Percentiles rank a stretch among this genome's conserved stretches.
These are phyloP conservation scores for Avicennia marina DNA, from an alignment of 257 asterid genomes.

Conservation along the genomic window DNA sequence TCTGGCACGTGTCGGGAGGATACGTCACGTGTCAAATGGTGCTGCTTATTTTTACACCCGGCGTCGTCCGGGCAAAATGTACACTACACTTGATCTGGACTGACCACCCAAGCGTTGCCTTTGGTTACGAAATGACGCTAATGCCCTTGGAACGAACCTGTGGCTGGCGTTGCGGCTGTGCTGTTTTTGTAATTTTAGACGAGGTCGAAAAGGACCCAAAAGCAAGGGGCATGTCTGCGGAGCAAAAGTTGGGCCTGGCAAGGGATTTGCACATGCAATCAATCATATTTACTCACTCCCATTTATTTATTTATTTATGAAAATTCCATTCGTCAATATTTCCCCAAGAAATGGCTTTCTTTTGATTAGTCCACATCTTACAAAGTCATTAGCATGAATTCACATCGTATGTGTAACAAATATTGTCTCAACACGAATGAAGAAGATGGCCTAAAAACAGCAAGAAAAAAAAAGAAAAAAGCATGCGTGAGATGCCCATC, in stretches of 20 bases:
- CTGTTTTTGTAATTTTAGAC: constrained; percentile 27
- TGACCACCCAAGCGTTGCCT: constrained; percentile 18
- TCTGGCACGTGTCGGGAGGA: constrained; percentile 29
- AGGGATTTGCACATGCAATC: constrained; percentile 20
- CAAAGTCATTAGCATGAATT: no score
- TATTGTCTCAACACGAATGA: no score
- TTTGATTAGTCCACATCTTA: no score
- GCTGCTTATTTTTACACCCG: constrained; percentile 18
- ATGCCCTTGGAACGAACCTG: constrained; percentile 21
- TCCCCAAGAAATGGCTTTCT: no score
- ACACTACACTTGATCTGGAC: constrained; percentile 61
- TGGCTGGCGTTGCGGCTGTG: no score
- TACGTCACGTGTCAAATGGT: constrained; percentile 27
- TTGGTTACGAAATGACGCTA: constrained; percentile 19
- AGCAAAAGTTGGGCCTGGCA: constrained; percentile 38
- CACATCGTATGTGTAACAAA: no score
- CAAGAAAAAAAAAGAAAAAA: no score
- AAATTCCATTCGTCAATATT: no score
- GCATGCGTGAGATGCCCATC: no score
- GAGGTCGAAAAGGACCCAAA: constrained; percentile 30
- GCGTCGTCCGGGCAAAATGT: constrained; percentile 33
- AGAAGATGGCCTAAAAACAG: no score
- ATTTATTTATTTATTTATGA: not conserved
- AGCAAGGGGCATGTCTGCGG: constrained; percentile 49
- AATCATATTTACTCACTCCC: constrained; percentile 18